Evolutionary conservation across 2,329 filamentous ascomycete genomes (phyloP).

Genomic region (Clonostachys chloroleuca): DNA sequence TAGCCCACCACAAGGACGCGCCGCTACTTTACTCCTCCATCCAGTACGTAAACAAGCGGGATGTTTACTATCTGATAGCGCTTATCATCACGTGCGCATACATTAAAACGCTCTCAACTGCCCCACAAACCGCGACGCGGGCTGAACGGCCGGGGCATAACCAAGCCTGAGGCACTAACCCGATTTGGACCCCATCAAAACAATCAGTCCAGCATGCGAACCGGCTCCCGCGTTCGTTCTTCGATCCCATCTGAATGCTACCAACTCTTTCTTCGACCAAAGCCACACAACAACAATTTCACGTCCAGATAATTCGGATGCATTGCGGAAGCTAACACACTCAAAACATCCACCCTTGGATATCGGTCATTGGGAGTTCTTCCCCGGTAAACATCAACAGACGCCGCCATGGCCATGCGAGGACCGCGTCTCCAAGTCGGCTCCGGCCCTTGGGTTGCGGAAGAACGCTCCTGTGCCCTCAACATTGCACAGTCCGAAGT

Average conservation of each 20-base stretch:
- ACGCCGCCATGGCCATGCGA: slow-evolving; percentile 38
- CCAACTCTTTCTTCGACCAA: neutral
- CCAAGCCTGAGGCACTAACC: slow-evolving; percentile 20
- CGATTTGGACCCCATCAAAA: slow-evolving; percentile 29
- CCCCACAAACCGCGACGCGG: slow-evolving; percentile 10
- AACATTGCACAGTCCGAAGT: slow-evolving; percentile 76
- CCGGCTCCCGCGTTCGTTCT: slow-evolving; percentile 7
- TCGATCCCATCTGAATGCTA: slow-evolving; percentile 6
- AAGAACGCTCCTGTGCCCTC: slow-evolving; percentile 75
- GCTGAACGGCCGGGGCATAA: neutral
- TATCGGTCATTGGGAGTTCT: neutral
- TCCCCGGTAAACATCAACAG: slow-evolving; percentile 7
- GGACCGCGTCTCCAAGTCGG: slow-evolving; percentile 66
- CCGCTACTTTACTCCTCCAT: neutral
- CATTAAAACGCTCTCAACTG: too few species aligned
- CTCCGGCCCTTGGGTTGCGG: slow-evolving; percentile 78
- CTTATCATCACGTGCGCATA: slow-evolving; percentile 29
- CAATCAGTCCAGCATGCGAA: slow-evolving; percentile 21
- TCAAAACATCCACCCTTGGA: neutral
- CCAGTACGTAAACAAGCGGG: slow-evolving; percentile 31
- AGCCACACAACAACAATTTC: neutral
- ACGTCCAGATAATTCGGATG: neutral
- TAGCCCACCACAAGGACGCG: neutral
- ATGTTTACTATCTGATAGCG: slow-evolving; percentile 29
- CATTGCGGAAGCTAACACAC: neutral